These are phyloP conservation scores for Monosporascus sp. DNA, from an alignment of 2,329 filamentous ascomycete genomes.

Conservation along the genomic window DNA sequence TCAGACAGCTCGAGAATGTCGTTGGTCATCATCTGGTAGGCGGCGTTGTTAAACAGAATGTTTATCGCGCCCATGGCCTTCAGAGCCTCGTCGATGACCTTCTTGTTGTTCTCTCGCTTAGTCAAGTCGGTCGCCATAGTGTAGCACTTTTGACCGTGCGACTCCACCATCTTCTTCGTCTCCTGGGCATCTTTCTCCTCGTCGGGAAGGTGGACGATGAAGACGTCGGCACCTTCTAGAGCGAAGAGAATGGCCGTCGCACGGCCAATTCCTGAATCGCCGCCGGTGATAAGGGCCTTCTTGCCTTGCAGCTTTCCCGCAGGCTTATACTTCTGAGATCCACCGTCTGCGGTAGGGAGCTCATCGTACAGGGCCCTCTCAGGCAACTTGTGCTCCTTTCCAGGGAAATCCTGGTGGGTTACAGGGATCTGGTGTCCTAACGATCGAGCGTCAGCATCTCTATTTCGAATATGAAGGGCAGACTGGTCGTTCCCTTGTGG, in stretches of 20 bases:
- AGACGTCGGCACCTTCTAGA: slow-evolving; percentile 70
- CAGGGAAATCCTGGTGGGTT: slow-evolving; percentile 36
- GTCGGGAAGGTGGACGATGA: slow-evolving; percentile 68
- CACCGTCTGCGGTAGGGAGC: slow-evolving; percentile 62
- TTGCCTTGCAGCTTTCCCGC: slow-evolving; percentile 71
- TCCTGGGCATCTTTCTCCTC: slow-evolving; percentile 73
- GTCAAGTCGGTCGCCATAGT: slow-evolving; percentile 60
- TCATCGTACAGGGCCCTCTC: slow-evolving; percentile 56
- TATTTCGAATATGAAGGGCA: neutral
- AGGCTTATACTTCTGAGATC: slow-evolving; percentile 65
- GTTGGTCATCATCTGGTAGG: slow-evolving; percentile 67
- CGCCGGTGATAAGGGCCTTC: slow-evolving; percentile 74
- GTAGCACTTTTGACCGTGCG: slow-evolving; percentile 59
- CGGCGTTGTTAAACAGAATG: slow-evolving; percentile 70
- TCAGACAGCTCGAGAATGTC: slow-evolving; percentile 68
- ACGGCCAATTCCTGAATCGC: slow-evolving; percentile 74
- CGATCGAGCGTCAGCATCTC: neutral
- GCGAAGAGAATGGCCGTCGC: slow-evolving; percentile 72
- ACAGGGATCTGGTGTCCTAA: slow-evolving; percentile 35
- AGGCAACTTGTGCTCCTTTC: slow-evolving; percentile 42
- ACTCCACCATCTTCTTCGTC: slow-evolving; percentile 65
- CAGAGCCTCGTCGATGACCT: slow-evolving; percentile 60
- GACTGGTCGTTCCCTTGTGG: neutral
- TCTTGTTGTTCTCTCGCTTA: slow-evolving; percentile 61
- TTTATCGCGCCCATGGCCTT: slow-evolving; percentile 64